Evolutionary conservation across 2,329 filamentous ascomycete species (phyloP).

Genomic region (Coniochaeta sp.): DNA sequence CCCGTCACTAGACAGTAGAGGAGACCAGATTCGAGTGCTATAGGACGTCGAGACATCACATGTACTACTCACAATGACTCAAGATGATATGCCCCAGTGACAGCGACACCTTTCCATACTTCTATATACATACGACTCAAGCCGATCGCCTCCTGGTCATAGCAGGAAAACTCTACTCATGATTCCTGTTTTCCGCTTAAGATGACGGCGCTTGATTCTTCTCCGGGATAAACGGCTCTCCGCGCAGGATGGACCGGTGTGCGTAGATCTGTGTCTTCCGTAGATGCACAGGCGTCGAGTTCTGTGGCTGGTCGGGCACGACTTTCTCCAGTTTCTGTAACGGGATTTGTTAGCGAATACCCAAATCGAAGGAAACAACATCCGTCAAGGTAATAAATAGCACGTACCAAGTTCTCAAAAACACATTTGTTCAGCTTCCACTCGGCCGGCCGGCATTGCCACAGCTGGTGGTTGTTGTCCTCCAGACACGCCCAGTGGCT

Average conservation of each 20-base stretch:
- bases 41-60: neutral
- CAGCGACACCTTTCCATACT: neutral
- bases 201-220: constrained; percentile 15
- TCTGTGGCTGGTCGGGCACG: constrained; percentile 65
- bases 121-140: neutral
- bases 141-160: neutral
- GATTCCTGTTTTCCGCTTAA: constrained; percentile 4
- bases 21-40: neutral
- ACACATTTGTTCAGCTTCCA: constrained; percentile 92
- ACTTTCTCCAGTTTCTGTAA: constrained; percentile 71
- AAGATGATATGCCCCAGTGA: neutral
- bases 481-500: constrained; percentile 94
- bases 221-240: constrained; percentile 20
- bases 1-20: neutral
- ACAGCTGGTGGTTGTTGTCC: constrained; percentile 95
- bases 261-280: constrained; percentile 57
- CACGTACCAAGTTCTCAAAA: constrained; percentile 82
- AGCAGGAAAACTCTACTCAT: neutral
- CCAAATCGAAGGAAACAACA: neutral
- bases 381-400: neutral
- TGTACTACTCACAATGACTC: neutral
- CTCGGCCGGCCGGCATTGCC: constrained; percentile 86
- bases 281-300: constrained; percentile 67
- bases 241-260: constrained; percentile 27
- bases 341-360: neutral